Percentiles rank a stretch among this genome's conserved stretches.
Evolutionary conservation across 1,139 yeast species (phyloP).

Genomic region (Blastobotrys petasosporus): DNA sequence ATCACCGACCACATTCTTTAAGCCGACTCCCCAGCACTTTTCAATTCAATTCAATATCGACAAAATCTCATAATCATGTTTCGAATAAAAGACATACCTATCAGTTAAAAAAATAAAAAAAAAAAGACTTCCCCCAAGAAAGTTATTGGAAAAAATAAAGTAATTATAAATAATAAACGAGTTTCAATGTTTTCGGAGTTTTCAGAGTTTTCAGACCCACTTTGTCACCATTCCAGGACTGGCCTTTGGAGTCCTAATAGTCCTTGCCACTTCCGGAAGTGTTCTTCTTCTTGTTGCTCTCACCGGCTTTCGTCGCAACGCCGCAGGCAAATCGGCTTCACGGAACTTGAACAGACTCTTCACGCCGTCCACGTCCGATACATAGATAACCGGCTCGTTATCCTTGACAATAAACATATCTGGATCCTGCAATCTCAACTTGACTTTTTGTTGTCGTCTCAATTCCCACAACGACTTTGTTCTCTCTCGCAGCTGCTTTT

Average conservation of each 20-base stretch:
- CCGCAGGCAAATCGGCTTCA: constrained; percentile 2
- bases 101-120: too few relatives aligned
- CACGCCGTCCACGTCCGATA: constrained; percentile 6
- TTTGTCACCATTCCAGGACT: constrained; percentile 4
- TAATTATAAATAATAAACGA: too few relatives aligned
- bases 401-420: background rate
- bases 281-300: background rate
- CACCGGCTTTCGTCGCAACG: background rate
- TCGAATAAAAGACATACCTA: too few relatives aligned
- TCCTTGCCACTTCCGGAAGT: background rate
- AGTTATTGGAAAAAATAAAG: too few relatives aligned
- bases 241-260: background rate
- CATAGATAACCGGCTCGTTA: constrained; percentile 8
- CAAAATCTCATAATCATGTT: too few relatives aligned
- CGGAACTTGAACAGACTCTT: constrained; percentile 7
- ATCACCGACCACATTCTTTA: too few relatives aligned
- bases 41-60: too few relatives aligned
- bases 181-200: too few relatives aligned
- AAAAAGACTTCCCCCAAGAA: too few relatives aligned
- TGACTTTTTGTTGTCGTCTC: background rate
- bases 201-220: constrained; percentile 1
- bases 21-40: too few relatives aligned
- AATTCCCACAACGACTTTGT: constrained; percentile 6
- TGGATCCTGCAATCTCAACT: constrained; percentile 4
- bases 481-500: constrained; percentile 1